Base-by-base conservation (phyloP, 2,329 filamentous ascomycete species). In the Fusarium sp. region DNA sequence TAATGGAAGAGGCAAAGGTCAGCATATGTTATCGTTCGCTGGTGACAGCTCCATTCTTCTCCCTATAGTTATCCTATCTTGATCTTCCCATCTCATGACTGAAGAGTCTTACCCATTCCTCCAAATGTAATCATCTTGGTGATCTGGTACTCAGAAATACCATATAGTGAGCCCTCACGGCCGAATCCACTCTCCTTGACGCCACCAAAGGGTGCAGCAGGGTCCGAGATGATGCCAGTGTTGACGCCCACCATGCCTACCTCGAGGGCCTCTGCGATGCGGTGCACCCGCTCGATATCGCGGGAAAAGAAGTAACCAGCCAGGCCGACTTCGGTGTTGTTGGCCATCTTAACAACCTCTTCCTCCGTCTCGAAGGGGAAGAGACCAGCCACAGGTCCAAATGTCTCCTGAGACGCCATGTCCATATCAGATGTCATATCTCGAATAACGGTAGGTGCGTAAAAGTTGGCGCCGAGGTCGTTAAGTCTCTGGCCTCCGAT, bases 271-370 rank as follows among this genome's bases (percentile, higher is more conserved):
- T 94, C 92, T 0, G 91, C 90, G 0, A 94, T 88, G 57, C 92
- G 86, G 76, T 86, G 85, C 32, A 90, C 87, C 8, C 92, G 84
- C 78, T 88, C 85, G 14, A 93, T 70, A 78, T 93, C 89, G 59
- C 85, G 84, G 7, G 90, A 95, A 87, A 94, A 98, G 86, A 99
- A 98, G 85, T 98, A 98, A 1, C 94, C 96, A 0, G 96, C 97
- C 38, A 99, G 88, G 1, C 97, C 97, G 40, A 98, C 95, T 62
- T 96, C 92, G 1, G 94, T 87, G 47, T 86, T 84, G 83, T 99
- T 99, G 5, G 97, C 96, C 74, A 96, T 85, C 72, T 89, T 87
- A 33, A 98, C 91, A 6, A 98, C 97, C 79, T 98, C 95, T 63
- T 93, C 92, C 84, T 98, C 97, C 0, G 92, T 95, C 56, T 94